phyloP scores from a whole-genome alignment of 371 early-diverging fungal genomes.

The Dichotomocladium elegans region DNA sequence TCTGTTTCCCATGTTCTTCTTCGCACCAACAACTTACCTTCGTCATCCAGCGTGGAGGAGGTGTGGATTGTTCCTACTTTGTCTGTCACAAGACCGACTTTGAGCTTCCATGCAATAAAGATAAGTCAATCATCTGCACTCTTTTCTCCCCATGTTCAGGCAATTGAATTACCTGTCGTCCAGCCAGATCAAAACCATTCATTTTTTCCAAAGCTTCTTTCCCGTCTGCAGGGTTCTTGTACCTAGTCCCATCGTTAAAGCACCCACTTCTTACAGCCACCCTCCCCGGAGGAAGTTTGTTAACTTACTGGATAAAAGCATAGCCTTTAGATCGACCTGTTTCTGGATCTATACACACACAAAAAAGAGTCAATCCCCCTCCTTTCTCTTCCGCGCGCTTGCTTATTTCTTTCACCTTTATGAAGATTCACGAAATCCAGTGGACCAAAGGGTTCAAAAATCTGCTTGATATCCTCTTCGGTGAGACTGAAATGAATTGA shows the following conservation, averaged over 20 bases:
- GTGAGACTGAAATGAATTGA: constrained; percentile 78
- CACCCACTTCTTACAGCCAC: too few species aligned
- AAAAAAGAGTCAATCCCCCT: neutral
- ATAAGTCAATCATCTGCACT: neutral
- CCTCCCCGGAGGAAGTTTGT: too few species aligned
- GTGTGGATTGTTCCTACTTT: constrained; percentile 36
- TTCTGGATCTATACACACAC: constrained; percentile 53
- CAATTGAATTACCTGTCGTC: constrained; percentile 53
- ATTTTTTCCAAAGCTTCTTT: constrained; percentile 79
- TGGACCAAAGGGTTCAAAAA: constrained; percentile 88
- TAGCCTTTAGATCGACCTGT: constrained; percentile 84
- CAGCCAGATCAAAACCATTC: constrained; percentile 83
- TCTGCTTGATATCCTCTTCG: constrained; percentile 76
- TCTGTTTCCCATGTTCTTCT: too few species aligned
- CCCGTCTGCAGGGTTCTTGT: constrained; percentile 71
- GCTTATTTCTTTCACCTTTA: too few species aligned
- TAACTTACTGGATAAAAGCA: constrained; percentile 84
- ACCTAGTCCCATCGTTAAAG: constrained; percentile 55
- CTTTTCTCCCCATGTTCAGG: neutral
- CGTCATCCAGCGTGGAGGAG: constrained; percentile 54
- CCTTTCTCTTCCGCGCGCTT: too few species aligned
- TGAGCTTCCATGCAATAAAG: constrained; percentile 54
- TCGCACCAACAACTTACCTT: constrained; percentile 42
- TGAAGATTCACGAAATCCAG: constrained; percentile 82
- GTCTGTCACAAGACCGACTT: constrained; percentile 79